Evolutionary conservation across 2,329 filamentous ascomycete genomes (phyloP).

Genomic region (Fusarium sp.): DNA sequence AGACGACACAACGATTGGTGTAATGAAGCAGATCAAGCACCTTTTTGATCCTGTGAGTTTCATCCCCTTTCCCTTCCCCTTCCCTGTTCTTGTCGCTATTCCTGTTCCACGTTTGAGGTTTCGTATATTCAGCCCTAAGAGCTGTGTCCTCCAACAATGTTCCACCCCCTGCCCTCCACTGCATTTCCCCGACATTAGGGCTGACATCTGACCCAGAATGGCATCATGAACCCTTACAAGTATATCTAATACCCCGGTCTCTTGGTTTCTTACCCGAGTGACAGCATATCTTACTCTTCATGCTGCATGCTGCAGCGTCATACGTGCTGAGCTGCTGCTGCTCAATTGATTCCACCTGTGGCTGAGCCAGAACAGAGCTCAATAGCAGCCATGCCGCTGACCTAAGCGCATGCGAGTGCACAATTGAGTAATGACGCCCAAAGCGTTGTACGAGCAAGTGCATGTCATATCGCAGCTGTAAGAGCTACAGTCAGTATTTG

Average conservation of each 20-base stretch:
- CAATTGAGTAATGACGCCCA: conserved; percentile 11
- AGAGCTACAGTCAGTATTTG: neutral
- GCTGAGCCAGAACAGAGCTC: conserved; percentile 6
- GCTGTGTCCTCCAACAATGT: conserved; percentile 1
- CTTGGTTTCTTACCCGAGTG: conserved; percentile 25
- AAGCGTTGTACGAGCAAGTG: conserved; percentile 4
- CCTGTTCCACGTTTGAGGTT: neutral
- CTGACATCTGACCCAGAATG: conserved; percentile 73
- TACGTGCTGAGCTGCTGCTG: conserved; percentile 4
- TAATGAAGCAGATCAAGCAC: conserved; percentile 97
- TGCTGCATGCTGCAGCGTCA: conserved; percentile 24
- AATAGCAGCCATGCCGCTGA: conserved; percentile 2
- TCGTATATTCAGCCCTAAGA: conserved; percentile 23
- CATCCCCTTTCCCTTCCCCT: conserved; percentile 1
- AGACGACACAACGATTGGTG: conserved; percentile 83
- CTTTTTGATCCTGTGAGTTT: conserved; percentile 90
- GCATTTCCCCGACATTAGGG: conserved; percentile 28
- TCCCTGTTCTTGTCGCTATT: neutral
- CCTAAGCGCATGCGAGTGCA: conserved; percentile 6
- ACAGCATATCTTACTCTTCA: conserved; percentile 27
- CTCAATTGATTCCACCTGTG: conserved; percentile 17
- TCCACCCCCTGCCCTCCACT: conserved; percentile 2
- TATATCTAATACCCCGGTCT: conserved; percentile 71
- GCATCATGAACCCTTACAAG: conserved; percentile 99
- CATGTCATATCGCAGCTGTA: conserved; percentile 2